Base-by-base conservation (phyloP, 371 early-diverging fungal genomes). In the Mortierella sp. region DNA sequence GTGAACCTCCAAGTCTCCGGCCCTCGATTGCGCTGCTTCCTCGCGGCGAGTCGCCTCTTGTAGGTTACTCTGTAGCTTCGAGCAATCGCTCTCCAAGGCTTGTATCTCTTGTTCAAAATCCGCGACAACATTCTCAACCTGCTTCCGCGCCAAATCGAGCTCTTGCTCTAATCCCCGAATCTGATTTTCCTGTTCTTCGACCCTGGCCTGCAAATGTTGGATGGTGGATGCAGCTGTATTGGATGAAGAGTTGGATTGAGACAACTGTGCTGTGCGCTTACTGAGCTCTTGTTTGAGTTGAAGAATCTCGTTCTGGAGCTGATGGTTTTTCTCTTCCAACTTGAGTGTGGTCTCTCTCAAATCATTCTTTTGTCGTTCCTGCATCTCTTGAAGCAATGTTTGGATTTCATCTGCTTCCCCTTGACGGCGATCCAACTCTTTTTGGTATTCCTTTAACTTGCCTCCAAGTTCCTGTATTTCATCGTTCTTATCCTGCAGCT, bases 91-190 rank as follows among this genome's bases (percentile, higher is more conserved):
- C 48, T 67, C 56, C 14, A 64, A 53, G n/a, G 52, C 64, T 16
- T 45, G 26, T 12, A 73, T 2, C 34, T 73, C 68, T 21, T 53
- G 68, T 16, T 68, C 69, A 49, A 73, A 31, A 42, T 73, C 68
- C 4, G 60, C 59, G 1, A 73, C 55, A 2, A 54, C 61, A 8
- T 42, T 68, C 19, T 67, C 64, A 7, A 54, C 69, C 24, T 68
- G 53, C 43, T 67, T 56, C 23, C 61, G 68, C 1, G 52, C 64
- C 18, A 45, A 38, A 24, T 59, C 43, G 31, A 59, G 64, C 45
- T 68, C 74, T 27, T 73, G 61, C 43, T 68, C 74, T 27, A 73
- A 19, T 13, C 55, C 49, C 19, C 64, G 64, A 24, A 68, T 61
- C 18, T 64, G 54, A 16, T 51, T 59, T 10, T 73, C 61, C 14